These are phyloP conservation scores for Kwoniella heveanensis DNA, from an alignment of 768 basidiomycete species.

Conservation along the genomic window DNA sequence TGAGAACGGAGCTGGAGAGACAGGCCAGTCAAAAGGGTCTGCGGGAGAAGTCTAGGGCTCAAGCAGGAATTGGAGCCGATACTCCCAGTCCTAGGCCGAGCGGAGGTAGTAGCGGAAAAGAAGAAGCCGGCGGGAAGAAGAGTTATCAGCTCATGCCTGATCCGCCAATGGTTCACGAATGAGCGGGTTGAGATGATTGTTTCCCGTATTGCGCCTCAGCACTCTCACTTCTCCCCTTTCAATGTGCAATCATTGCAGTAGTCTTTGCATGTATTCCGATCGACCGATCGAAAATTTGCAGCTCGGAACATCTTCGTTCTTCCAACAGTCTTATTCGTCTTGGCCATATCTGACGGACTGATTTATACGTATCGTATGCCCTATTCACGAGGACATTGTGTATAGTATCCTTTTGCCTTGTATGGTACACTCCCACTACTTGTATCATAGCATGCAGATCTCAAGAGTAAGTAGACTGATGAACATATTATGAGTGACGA, in stretches of 20 bases:
- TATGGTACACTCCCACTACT: neutral
- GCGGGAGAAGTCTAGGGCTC: slow-evolving; percentile 3
- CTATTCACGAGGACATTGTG: neutral
- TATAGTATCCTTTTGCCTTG: neutral
- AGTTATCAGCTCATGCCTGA: slow-evolving; percentile 38
- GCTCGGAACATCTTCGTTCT: too few species aligned
- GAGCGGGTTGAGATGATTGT: neutral
- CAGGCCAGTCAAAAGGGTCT: slow-evolving; percentile 18
- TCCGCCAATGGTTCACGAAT: slow-evolving; percentile 23
- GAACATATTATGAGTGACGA: too few species aligned
- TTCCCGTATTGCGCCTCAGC: too few species aligned
- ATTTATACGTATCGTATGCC: too few species aligned
- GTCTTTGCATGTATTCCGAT: too few species aligned
- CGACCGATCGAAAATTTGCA: too few species aligned
- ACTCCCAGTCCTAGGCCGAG: neutral
- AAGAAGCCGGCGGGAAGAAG: slow-evolving; percentile 12
- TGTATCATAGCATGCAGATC: too few species aligned
- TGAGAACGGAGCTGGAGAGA: slow-evolving; percentile 29
- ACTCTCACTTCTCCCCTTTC: too few species aligned
- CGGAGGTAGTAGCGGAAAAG: neutral
- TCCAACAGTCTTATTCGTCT: too few species aligned
- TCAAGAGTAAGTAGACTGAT: too few species aligned
- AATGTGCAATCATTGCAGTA: too few species aligned
- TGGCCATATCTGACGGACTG: too few species aligned
- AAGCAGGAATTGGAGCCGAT: slow-evolving; percentile 1